Conservation (phyloP, 169 alveolate genomes). For the Plasmodium malariae region DNA sequence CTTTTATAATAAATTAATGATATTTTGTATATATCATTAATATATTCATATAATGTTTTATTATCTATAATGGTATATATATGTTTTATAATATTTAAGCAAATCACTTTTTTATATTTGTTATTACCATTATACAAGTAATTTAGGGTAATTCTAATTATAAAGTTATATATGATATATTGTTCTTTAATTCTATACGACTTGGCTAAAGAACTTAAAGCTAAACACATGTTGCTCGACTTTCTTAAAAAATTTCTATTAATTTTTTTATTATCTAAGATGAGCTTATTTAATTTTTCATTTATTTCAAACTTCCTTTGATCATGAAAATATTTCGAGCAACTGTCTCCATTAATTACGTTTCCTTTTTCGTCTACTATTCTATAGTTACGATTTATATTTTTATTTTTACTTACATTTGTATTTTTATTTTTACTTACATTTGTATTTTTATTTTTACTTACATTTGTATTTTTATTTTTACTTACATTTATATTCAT, state of each 20-base stretch:
- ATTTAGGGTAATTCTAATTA: conserved; percentile 52
- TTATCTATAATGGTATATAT: conserved; percentile 72
- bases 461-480: neutral
- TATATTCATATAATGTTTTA: conserved; percentile 74
- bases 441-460: neutral
- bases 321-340: neutral
- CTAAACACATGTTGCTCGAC: conserved; percentile 73
- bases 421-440: neutral
- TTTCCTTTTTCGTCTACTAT: neutral
- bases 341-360: neutral
- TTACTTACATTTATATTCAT: neutral
- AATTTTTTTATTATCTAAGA: conserved; percentile 28
- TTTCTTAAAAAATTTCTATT: conserved; percentile 74
- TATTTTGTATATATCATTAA: conserved; percentile 67
- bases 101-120: conserved; percentile 70
- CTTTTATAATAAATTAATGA: conserved; percentile 69
- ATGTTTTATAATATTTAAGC: conserved; percentile 67
- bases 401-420: neutral
- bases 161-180: conserved; percentile 64
- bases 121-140: conserved; percentile 73
- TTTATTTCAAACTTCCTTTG: conserved; percentile 24
- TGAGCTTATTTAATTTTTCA: conserved; percentile 32
- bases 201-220: conserved; percentile 46
- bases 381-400: neutral
- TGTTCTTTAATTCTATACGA: conserved; percentile 75